Percentiles rank a stretch among this genome's conserved stretches.
Conservation (phyloP, 1,284 basidiomycete species). For the Boletus sp. region DNA sequence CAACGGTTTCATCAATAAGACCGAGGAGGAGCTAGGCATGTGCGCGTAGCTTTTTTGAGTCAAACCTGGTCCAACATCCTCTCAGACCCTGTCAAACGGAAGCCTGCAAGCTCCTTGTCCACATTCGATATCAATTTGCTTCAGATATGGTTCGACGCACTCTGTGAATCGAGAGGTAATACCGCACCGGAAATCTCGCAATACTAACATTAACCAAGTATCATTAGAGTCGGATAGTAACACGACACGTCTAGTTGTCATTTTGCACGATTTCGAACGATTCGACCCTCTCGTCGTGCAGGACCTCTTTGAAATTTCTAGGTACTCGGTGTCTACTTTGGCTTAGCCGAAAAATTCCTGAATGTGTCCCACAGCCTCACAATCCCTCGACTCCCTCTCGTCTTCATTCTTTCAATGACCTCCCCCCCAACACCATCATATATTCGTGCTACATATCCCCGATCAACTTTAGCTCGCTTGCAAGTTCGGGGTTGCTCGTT, state of each 20-base stretch:
- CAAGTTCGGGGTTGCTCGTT: slow-evolving; percentile 47
- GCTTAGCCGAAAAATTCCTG: not conserved
- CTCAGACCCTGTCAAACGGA: slow-evolving; percentile 38
- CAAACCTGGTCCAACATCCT: slow-evolving; percentile 12
- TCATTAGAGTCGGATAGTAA: slow-evolving; percentile 17
- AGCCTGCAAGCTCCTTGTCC: slow-evolving; percentile 48
- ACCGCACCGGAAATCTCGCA: not conserved
- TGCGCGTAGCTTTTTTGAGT: slow-evolving; percentile 4
- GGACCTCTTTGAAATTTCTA: slow-evolving; percentile 67
- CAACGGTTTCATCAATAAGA: slow-evolving; percentile 45
- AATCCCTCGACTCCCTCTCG: slow-evolving; percentile 49
- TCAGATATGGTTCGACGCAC: slow-evolving; percentile 51
- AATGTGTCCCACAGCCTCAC: slow-evolving; percentile 33
- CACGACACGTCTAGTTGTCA: slow-evolving; percentile 42
- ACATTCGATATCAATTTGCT: slow-evolving; percentile 58
- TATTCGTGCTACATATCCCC: slow-evolving; percentile 54
- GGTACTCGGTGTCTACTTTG: slow-evolving; percentile 36
- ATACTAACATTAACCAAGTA: slow-evolving; percentile 11
- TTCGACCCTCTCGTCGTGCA: slow-evolving; percentile 56
- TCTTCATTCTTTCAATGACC: slow-evolving; percentile 56
- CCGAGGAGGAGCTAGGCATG: slow-evolving; percentile 32
- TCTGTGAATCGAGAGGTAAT: slow-evolving; percentile 37
- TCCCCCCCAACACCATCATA: slow-evolving; percentile 55
- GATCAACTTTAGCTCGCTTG: slow-evolving; percentile 54
- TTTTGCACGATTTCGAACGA: slow-evolving; percentile 69